phyloP scores from a whole-genome alignment of 345 rosid genomes.

The Arabidopsis suecica region DNA sequence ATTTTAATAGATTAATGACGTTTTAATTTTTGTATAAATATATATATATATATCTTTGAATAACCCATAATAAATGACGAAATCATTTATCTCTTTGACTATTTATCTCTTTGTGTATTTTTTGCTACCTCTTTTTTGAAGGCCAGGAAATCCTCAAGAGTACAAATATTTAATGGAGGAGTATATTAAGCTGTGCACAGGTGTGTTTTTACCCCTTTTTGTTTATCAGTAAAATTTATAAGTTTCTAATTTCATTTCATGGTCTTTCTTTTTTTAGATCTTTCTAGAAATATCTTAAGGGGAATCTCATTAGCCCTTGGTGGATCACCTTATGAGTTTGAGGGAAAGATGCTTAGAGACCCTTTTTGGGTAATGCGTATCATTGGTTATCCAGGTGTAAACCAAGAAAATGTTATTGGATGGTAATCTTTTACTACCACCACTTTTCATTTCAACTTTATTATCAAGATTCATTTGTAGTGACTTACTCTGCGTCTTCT shows the following conservation, averaged over 20 bases:
- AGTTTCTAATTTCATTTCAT: slow-evolving; percentile 5
- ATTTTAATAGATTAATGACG: not conserved
- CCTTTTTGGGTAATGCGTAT: slow-evolving; percentile 86
- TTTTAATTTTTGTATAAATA: not conserved
- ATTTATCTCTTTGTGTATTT: slow-evolving; percentile 7
- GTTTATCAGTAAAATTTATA: not conserved
- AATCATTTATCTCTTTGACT: not conserved
- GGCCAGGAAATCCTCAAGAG: slow-evolving; percentile 68
- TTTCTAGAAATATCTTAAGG: slow-evolving; percentile 74
- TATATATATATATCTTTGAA: not conserved
- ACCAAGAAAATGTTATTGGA: slow-evolving; percentile 63
- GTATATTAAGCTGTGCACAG: slow-evolving; percentile 70
- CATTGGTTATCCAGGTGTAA: slow-evolving; percentile 70
- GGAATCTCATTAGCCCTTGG: slow-evolving; percentile 77
- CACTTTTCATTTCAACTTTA: not conserved
- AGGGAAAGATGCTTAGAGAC: slow-evolving; percentile 71
- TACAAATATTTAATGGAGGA: slow-evolving; percentile 64
- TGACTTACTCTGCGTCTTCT: not conserved
- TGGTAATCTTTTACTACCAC: slow-evolving; percentile 52
- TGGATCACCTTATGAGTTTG: slow-evolving; percentile 68
- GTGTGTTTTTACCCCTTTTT: slow-evolving; percentile 40
- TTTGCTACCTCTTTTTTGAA: slow-evolving; percentile 33
- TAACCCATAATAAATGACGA: no score
- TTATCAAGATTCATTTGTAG: not conserved
- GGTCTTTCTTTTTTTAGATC: slow-evolving; percentile 46